Base-by-base conservation (phyloP, 1,284 basidiomycete species). In the Coniferiporia weirii region DNA sequence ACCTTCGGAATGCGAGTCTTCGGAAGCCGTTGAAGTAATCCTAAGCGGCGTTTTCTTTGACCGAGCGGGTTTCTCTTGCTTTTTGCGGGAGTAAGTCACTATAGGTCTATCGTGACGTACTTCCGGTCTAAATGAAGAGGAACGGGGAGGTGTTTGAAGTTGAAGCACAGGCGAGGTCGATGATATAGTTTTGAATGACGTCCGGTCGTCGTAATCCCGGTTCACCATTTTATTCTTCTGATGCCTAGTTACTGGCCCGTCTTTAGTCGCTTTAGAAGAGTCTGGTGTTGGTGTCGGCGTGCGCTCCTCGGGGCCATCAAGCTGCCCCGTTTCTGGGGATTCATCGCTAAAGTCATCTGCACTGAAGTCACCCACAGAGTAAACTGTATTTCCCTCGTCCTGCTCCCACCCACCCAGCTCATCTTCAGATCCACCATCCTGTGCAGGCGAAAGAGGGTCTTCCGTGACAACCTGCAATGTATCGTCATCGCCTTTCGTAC, bases 341-440 rank as follows among this genome's bases (percentile, higher is more conserved):
- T 22, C 57, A 27, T 46, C 51, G 22, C 32, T 19, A 13, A 64
- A 8, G 60, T 36, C 51, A 36, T 53, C 56, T n/a, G 68, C 61
- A 43, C 38, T 15, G 15, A 40, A 12, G 15, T 40, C 15, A 40
- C 15, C 38, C 32, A 69, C 62, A 43, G 65, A 66, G 19, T 70
- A 67, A 15, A 72, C 55, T 35, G 68, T 67, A 34, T 69, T 71
- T 8, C 73, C 69, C 56, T 79, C 73, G 64, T 77, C 76, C 34
- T 68, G 66, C 10, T 70, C 69, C 75, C 76, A 79, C 27, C 64
- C 61, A 4, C 71, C 77, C 19, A 80, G 65, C 60, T 81, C 78
- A 56, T 79, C 79, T 34, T 80, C 79, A 12, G 78, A 59, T 9
- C 62, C 55, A 7, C 49, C 61, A 34, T 62, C 57, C 22, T 38